Evolutionary conservation across 306 rosid genomes (phyloP), one percentile per base, ranked within the genome.

Genomic region (Comarum palustre): DNA sequence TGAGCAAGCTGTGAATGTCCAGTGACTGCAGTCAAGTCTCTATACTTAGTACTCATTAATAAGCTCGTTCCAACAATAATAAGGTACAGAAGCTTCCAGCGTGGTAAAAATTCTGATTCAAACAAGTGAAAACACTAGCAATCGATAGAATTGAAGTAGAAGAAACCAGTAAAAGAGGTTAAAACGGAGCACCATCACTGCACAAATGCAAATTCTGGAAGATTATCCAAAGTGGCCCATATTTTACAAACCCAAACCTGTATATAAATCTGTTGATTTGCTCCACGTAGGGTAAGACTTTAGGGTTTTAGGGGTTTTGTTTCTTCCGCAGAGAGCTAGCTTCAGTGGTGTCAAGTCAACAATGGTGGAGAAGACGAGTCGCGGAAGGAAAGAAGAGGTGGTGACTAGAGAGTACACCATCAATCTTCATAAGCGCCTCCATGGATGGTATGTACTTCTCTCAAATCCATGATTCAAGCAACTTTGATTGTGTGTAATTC

Each of bases 341-440:
- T 72, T 72, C 74, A 66, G 29, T 45, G 71, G 24, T 20, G n/a
- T n/a, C n/a, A n/a, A n/a, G 29, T 69, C 73, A 73, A 76, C 45
- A 74, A 86, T 86, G 87, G 89, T 73, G 55, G 87, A 86, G 20
- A 86, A 73, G 84, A 34, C 55, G 31, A 42, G 74, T 19, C 84
- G 73, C 34, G 87, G 80, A 5, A 78, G 84, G 8, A 86, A 80
- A 78, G 82, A 83, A 67, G 82, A 83, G 77, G 80, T 83, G 19
- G 80, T 80, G 13, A 65, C 69, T 54, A 78, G 87, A 73, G 85
- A 86, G 81, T 75, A 86, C 54, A 83, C 82, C 22, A 63, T 86
- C 77, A 86, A 83, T 74, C 85, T 86, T 12, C 89, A 86, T 78
- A 83, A 80, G 27, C 82, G 87, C 64, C 77, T 83, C 19, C 84